Percentiles rank a stretch among this genome's conserved stretches.
phyloP scores from a whole-genome alignment of 164 flowering plant genomes.

The Vitis rotundifolia region DNA sequence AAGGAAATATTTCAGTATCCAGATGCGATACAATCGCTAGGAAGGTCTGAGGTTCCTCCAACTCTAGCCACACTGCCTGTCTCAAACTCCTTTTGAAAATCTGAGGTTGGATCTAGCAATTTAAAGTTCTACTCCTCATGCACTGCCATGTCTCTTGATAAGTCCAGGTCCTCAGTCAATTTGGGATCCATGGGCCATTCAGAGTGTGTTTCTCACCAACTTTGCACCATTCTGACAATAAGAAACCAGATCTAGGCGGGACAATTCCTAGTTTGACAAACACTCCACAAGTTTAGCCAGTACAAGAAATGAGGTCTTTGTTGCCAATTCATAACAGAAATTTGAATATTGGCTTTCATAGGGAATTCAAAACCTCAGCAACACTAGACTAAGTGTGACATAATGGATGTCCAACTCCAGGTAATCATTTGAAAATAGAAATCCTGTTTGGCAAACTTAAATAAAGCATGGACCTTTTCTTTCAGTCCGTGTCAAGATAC shows the following conservation, averaged over 20 bases:
- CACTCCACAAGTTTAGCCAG: background rate
- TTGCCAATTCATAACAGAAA: background rate
- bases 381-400: no score
- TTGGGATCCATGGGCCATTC: background rate
- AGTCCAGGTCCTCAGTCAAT: background rate
- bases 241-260: background rate
- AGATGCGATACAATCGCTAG: background rate
- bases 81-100: background rate
- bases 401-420: no score
- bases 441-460: no score
- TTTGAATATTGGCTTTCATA: background rate
- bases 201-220: background rate
- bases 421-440: no score
- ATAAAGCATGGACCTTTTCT: no score
- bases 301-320: background rate
- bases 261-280: background rate
- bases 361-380: no score
- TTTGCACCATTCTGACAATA: background rate
- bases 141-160: background rate
- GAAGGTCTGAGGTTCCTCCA: background rate
- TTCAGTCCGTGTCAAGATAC: no score
- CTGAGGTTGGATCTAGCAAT: background rate
- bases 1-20: no score
- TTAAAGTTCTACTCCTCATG: background rate
- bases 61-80: background rate